A percentile compares a stretch with the other conserved stretches of the same genome.
These are phyloP conservation scores for Fusarium stilboides DNA, from an alignment of 2,329 filamentous ascomycete species.

Conservation along the genomic window DNA sequence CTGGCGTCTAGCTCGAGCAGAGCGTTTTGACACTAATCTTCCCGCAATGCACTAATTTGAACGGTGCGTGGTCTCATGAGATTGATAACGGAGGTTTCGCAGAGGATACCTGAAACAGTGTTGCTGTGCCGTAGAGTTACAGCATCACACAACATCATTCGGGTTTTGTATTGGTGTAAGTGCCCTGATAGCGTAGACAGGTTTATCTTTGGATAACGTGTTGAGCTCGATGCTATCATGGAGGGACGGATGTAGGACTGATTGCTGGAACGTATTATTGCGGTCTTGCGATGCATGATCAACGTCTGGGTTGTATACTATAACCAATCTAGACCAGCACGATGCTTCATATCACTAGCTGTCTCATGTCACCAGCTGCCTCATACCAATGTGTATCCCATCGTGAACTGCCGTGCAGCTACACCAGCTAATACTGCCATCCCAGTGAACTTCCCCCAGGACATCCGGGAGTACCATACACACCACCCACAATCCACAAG, in stretches of 20 bases:
- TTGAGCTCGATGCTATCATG: no score
- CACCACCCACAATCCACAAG: conserved; percentile 45
- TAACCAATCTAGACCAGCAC: not conserved
- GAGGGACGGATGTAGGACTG: not conserved
- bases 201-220: no score
- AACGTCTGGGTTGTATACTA: not conserved
- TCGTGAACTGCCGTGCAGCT: not conserved
- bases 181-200: no score
- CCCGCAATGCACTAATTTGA: not conserved
- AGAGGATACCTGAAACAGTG: not conserved
- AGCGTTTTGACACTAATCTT: not conserved
- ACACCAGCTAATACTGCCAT: conserved; percentile 24
- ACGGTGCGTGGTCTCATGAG: not conserved
- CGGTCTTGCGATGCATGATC: not conserved
- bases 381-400: not conserved
- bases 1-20: not conserved
- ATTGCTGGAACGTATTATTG: not conserved
- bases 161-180: no score
- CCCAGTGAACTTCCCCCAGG: conserved; percentile 33
- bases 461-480: conserved; percentile 44
- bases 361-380: no score
- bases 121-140: not conserved
- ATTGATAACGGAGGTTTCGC: not conserved
- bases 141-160: not conserved
- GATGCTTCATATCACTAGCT: not conserved